Evolutionary conservation across 169 alveolate genomes (phyloP), one percentile per base, ranked within the genome.

Genomic region (Eimeria tenella): DNA sequence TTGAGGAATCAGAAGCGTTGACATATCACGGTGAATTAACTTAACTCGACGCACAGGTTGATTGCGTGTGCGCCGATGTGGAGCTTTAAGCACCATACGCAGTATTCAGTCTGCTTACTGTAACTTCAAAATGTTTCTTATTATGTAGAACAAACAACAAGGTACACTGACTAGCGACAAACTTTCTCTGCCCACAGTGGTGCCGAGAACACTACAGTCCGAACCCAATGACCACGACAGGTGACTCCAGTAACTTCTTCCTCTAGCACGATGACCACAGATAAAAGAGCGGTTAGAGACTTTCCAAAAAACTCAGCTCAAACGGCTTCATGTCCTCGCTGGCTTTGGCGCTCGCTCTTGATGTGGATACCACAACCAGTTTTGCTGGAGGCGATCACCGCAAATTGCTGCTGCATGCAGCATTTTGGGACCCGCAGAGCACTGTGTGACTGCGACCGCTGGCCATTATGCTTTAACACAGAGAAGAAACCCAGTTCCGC

Each of bases 301-400:
- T 31, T 31, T 31, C 2, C 42, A 31, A 31, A 31, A 2, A 31
- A 31, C 42, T 31, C 42, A 31, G 42, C 42, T 2, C 42, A 31
- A 1, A 31, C 42, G 42, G 92, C 52, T 63, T 62, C 92, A n/a
- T 84, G 92, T 10, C 92, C 92, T 19, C 62, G 23, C n/a, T 84
- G 92, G 92, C 63, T 70, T 7, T 84, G 92, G 92, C 81, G 92
- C 25, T 84, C 92, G 31, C 82, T 84, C 52, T 63, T 84, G 92
- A 42, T 84, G 77, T 84, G 92, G 92, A 31, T 84, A 4, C 92
- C 92, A 21, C 92, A 84, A 25, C 92, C 92, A 9, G 65, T 11
- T 13, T 19, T 84, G 92, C 15, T 84, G 17, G 56, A 84, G 4
- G 81, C 81, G n/a, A 42, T 84, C 17, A 31, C 81, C 25, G 68